Base-by-base conservation (phyloP, 805 yeast genomes). In the Candida alai region DNA sequence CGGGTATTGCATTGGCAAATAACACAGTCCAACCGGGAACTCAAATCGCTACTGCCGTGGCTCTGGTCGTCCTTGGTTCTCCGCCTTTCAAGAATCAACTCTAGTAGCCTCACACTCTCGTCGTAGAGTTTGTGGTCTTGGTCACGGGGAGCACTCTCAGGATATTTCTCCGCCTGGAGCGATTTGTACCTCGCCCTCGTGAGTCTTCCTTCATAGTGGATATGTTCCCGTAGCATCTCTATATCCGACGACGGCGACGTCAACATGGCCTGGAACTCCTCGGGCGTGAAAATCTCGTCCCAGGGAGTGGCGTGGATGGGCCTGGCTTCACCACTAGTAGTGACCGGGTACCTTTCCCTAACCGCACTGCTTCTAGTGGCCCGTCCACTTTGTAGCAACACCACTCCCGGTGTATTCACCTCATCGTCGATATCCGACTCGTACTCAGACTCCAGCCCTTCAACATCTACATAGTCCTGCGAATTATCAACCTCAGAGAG, bases 1-100 rank as follows among this genome's bases (percentile, higher is more conserved):
- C 96, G 68, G 4, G 78, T 73, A 38, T 81, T 76, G 4, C 71
- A 68, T 45, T 83, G 90, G 54, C 97, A 89, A 2, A 89, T 80
- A 5, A 85, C 95, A 58, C 97, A 88, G 5, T 65, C 63, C 5
- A 75, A 44, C 15, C 65, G 54, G 3, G 59, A 47, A 35, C 34
- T 34, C 11, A 8, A 15, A 4, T 10, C 20, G 13, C 23, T 29
- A 14, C 26, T 28, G n/a, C 9, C 15, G 11, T 13, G 3, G n/a
- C 16, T 17, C 8, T 3, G 10, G 19, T 22, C 10, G n/a, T 32
- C 22, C 9, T 16, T 6, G 10, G 22, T 24, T 14, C 10, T 26
- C 32, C 48, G 28, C 28, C 40, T 41, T 3, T 24, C 31, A 10
- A 42, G 13, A 6, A 45, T 38, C 18, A 43, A 24, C 7, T 44